Percentiles rank a stretch among this genome's conserved stretches.
These are phyloP conservation scores for Coprinopsis cinerea DNA, from an alignment of 768 basidiomycete species.

Conservation along the genomic window DNA sequence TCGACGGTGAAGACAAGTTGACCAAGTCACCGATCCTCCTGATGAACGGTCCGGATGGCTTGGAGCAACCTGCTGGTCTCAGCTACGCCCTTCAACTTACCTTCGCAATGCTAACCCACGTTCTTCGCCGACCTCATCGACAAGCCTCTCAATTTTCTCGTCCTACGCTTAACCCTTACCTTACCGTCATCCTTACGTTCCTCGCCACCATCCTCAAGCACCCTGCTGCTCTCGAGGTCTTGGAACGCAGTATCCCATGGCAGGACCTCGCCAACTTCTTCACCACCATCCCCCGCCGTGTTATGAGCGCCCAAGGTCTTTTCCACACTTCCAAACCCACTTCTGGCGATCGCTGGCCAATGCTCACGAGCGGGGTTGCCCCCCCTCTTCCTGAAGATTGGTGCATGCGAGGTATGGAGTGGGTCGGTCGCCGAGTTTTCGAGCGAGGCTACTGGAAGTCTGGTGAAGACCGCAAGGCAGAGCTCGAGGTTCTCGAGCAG, in stretches of 20 bases:
- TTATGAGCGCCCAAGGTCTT: conserved; percentile 44
- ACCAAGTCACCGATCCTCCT: conserved; percentile 25
- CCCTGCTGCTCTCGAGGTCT: conserved; percentile 45
- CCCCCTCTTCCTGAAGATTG: conserved; percentile 89
- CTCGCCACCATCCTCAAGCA: conserved; percentile 72
- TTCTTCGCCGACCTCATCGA: conserved; percentile 58
- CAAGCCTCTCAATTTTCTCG: conserved; percentile 51
- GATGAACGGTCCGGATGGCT: conserved; percentile 17
- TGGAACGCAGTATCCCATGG: conserved; percentile 87
- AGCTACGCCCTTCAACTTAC: conserved; percentile 73
- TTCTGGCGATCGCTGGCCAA: conserved; percentile 49
- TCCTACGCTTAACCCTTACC: conserved; percentile 74
- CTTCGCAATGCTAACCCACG: conserved; percentile 69
- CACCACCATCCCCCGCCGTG: conserved; percentile 47
- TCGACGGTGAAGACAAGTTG: conserved; percentile 22
- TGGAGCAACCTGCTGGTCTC: conserved; percentile 60
- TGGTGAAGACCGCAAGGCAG: conserved; percentile 57
- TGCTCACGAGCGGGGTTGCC: conserved; percentile 64
- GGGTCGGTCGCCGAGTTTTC: conserved; percentile 86
- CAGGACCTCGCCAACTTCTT: conserved; percentile 61
- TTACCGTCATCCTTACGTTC: conserved; percentile 84
- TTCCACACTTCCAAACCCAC: conserved; percentile 16
- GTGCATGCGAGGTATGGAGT: conserved; percentile 94
- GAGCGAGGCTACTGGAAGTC: conserved; percentile 93
- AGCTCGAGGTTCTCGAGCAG: conserved; percentile 75